phyloP scores from a whole-genome alignment of 2,329 filamentous ascomycete genomes.

The Dactylellina leptospora region DNA sequence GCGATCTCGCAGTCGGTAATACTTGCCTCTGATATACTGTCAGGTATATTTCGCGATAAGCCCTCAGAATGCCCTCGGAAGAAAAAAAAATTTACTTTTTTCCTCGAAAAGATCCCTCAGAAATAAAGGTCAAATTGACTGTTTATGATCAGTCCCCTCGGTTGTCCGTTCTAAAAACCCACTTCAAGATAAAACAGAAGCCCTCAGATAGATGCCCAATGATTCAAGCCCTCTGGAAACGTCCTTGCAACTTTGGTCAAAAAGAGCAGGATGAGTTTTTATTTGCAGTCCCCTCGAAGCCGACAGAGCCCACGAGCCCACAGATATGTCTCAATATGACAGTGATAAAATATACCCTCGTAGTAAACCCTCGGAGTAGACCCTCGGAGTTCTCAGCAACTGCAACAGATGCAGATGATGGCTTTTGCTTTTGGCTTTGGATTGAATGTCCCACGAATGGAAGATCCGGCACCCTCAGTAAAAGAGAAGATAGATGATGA shows the following conservation, averaged over 20 bases:
- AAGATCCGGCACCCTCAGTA: constrained; percentile 29
- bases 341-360: no score
- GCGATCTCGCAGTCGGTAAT: constrained; percentile 43
- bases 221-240: constrained; percentile 52
- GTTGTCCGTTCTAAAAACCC: constrained; percentile 46
- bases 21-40: constrained; percentile 51
- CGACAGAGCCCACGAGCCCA: constrained; percentile 53
- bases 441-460: constrained; percentile 36
- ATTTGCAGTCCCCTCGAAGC: constrained; percentile 51
- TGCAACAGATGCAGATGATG: constrained; percentile 42
- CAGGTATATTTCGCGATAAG: constrained; percentile 45
- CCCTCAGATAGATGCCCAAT: constrained; percentile 53
- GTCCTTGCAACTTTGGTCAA: constrained; percentile 30
- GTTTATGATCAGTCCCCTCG: constrained; percentile 50
- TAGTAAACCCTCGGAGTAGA: constrained; percentile 43
- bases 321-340: constrained; percentile 42
- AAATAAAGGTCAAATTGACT: constrained; percentile 51
- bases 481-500: constrained; percentile 19
- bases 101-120: constrained; percentile 52
- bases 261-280: constrained; percentile 40
- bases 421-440: constrained; percentile 53
- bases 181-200: constrained; percentile 40
- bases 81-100: constrained; percentile 22
- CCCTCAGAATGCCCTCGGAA: constrained; percentile 53
- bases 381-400: constrained; percentile 30